A percentile compares a stretch with the other conserved stretches of the same genome.
Conservation (phyloP, 1,139 yeast species). For the Candida freyschussii region DNA sequence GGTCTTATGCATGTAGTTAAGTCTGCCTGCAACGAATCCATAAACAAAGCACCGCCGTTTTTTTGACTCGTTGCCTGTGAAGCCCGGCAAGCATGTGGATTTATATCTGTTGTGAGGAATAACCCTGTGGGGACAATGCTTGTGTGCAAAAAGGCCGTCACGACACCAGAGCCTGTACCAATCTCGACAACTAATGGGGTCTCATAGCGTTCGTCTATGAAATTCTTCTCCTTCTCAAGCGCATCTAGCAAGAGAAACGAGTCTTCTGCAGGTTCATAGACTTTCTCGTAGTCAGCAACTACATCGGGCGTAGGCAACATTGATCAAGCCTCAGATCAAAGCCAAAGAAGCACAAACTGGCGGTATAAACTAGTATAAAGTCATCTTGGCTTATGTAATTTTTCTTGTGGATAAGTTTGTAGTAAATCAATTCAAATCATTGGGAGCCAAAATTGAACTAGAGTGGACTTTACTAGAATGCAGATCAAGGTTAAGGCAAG, state of each 20-base stretch:
- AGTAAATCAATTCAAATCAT: too few species aligned
- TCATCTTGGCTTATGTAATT: too few species aligned
- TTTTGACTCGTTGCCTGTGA: slow-evolving; percentile 45
- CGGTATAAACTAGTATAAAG: background rate
- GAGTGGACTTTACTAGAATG: too few species aligned
- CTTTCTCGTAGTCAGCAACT: slow-evolving; percentile 45
- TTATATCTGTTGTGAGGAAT: slow-evolving; percentile 70
- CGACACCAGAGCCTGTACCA: slow-evolving; percentile 90
- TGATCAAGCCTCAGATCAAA: background rate
- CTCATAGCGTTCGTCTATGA: slow-evolving; percentile 32
- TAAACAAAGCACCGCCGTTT: slow-evolving; percentile 37
- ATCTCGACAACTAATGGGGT: slow-evolving; percentile 70
- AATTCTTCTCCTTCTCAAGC: slow-evolving; percentile 53
- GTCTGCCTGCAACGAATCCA: slow-evolving; percentile 60
- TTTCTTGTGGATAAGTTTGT: too few species aligned
- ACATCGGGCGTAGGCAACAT: slow-evolving; percentile 57
- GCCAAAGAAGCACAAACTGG: background rate
- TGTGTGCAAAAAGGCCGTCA: slow-evolving; percentile 65
- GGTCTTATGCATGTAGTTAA: slow-evolving; percentile 47
- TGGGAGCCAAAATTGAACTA: too few species aligned
- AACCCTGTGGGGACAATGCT: slow-evolving; percentile 47
- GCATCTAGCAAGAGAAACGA: slow-evolving; percentile 77
- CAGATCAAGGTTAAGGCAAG: slow-evolving; percentile 58
- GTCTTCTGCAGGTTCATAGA: slow-evolving; percentile 94
- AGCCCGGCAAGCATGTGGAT: slow-evolving; percentile 66